Evolutionary conservation across 2,329 filamentous ascomycete species (phyloP).

Genomic region (Nothopassalora personata): DNA sequence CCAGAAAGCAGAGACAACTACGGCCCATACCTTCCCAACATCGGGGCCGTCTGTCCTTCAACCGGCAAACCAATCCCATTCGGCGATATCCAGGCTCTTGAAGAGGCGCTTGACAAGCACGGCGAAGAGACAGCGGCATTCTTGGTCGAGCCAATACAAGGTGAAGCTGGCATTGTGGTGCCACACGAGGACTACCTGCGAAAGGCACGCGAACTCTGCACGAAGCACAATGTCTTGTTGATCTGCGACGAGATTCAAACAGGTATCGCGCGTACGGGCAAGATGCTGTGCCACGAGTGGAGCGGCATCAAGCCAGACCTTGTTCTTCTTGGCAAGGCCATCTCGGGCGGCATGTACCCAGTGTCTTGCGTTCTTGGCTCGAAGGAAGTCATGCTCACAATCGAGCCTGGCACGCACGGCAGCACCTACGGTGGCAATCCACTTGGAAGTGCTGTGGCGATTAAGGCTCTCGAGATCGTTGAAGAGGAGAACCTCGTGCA

Average conservation of each 20-base stretch:
- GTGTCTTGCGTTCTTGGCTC: conserved; percentile 85
- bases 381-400: conserved; percentile 88
- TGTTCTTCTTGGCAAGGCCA: conserved; percentile 92
- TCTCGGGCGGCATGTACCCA: conserved; percentile 98
- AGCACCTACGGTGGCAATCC: conserved; percentile 99
- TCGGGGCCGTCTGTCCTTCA: conserved; percentile 70
- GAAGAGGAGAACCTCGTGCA: conserved; percentile 85
- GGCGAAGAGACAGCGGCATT: conserved; percentile 85
- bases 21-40: conserved; percentile 85
- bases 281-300: conserved; percentile 92
- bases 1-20: conserved; percentile 96
- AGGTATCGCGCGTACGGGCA: conserved; percentile 89
- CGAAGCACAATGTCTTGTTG: conserved; percentile 89
- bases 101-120: conserved; percentile 71
- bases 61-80: conserved; percentile 77
- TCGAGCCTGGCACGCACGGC: conserved; percentile 94
- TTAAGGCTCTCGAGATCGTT: conserved; percentile 88
- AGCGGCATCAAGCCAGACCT: conserved; percentile 91
- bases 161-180: conserved; percentile 93
- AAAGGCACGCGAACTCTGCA: conserved; percentile 77
- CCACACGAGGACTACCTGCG: conserved; percentile 83
- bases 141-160: conserved; percentile 94
- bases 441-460: conserved; percentile 88
- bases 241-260: conserved; percentile 99
- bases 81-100: conserved; percentile 77